Conservation (phyloP, 2,329 filamentous ascomycete genomes). For the Trichoderma sp. region DNA sequence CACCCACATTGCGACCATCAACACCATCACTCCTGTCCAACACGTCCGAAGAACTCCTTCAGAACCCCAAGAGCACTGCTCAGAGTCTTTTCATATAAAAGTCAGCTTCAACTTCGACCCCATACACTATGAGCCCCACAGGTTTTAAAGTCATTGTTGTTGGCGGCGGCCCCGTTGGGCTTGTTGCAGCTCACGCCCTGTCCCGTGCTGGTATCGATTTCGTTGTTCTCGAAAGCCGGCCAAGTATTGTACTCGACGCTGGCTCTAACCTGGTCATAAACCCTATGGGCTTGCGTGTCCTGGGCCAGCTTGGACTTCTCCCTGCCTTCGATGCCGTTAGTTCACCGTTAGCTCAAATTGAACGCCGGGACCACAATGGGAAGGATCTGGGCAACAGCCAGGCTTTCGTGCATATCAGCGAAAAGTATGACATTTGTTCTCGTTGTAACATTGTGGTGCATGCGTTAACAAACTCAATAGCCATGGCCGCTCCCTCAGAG, state of each 20-base stretch:
- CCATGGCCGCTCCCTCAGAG: background rate
- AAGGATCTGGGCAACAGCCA: background rate
- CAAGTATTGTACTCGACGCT: background rate
- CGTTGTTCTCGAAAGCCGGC: slow-evolving; percentile 30
- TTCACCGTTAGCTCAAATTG: background rate
- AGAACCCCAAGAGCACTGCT: background rate
- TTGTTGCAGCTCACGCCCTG: slow-evolving; percentile 33
- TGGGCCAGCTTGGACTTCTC: slow-evolving; percentile 24
- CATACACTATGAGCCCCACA: background rate
- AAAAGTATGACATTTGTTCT: background rate
- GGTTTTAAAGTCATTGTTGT: slow-evolving; percentile 28
- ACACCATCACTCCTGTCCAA: background rate
- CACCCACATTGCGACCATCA: background rate
- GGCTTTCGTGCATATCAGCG: background rate
- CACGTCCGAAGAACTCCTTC: background rate
- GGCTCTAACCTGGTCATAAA: background rate
- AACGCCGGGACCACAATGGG: background rate
- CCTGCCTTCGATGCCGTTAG: background rate
- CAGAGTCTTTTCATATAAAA: background rate
- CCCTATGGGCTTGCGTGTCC: background rate
- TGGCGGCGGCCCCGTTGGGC: slow-evolving; percentile 32
- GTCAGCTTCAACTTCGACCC: background rate
- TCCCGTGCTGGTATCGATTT: slow-evolving; percentile 33
- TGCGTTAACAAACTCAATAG: background rate
- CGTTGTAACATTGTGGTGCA: background rate